These are phyloP conservation scores for Citrus reticulata DNA, from an alignment of 345 rosid genomes.

Conservation along the genomic window DNA sequence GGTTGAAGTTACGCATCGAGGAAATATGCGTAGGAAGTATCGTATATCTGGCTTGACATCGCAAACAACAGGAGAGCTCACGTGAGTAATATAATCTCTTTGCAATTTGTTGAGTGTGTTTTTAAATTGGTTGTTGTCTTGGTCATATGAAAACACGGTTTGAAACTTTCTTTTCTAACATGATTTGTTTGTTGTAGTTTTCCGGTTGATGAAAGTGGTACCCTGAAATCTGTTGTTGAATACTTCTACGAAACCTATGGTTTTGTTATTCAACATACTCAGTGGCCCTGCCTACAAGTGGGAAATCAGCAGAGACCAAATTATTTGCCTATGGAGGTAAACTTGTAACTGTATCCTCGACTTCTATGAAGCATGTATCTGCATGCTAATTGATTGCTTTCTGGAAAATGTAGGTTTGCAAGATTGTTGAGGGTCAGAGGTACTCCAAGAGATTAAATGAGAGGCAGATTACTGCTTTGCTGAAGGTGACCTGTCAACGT, in stretches of 20 bases:
- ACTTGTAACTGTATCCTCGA: neutral
- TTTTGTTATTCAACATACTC: conserved; percentile 64
- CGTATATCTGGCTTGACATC: conserved; percentile 90
- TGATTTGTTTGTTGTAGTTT: conserved; percentile 42
- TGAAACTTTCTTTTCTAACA: neutral
- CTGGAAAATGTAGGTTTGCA: conserved; percentile 62
- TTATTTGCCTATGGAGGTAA: conserved; percentile 95
- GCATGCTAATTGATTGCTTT: neutral
- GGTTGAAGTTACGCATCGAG: conserved; percentile 93
- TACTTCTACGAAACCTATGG: conserved; percentile 83
- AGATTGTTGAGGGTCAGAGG: conserved; percentile 96
- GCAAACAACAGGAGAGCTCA: conserved; percentile 84
- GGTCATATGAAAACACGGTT: neutral
- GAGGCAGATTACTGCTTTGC: conserved; percentile 85
- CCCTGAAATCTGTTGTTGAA: conserved; percentile 82
- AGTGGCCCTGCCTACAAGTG: conserved; percentile 92
- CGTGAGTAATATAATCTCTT: conserved; percentile 44
- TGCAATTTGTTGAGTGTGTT: neutral
- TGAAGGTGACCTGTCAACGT: conserved; percentile 92
- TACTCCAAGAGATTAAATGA: conserved; percentile 93
- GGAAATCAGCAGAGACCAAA: conserved; percentile 89
- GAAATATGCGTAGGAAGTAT: conserved; percentile 93
- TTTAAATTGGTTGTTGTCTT: neutral
- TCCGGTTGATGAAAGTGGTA: conserved; percentile 86
- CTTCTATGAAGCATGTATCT: neutral